Conservation (phyloP, 1,139 yeast species). For the Scheffersomyces stambukii region DNA sequence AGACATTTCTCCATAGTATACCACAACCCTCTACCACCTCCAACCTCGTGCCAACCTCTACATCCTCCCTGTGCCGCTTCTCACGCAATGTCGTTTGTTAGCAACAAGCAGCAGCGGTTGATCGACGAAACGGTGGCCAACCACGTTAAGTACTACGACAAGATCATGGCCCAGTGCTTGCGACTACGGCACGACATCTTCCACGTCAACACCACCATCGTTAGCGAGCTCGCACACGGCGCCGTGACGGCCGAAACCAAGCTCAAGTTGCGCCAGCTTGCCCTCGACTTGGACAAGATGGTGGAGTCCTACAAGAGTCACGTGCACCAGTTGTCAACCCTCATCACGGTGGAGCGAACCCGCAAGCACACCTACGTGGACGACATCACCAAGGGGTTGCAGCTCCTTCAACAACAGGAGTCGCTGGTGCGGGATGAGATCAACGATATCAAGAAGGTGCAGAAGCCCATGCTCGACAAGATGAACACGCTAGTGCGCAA, state of each 20-base stretch:
- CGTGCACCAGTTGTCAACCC: constrained; percentile 18
- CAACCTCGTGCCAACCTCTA: constrained; percentile 1
- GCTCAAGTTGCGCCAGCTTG: constrained; percentile 17
- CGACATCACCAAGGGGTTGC: constrained; percentile 11
- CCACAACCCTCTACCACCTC: no score
- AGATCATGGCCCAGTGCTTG: constrained; percentile 28
- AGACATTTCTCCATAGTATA: no score
- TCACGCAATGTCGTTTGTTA: constrained; percentile 6
- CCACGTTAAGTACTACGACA: constrained; percentile 33
- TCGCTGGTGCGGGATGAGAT: constrained; percentile 20
- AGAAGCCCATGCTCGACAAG: constrained; percentile 35
- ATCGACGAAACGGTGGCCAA: constrained; percentile 30
- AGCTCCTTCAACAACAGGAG: constrained; percentile 15
- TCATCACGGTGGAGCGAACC: constrained; percentile 15
- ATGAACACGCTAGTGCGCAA: constrained; percentile 24
- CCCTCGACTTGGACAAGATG: constrained; percentile 24
- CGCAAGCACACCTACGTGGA: constrained; percentile 17
- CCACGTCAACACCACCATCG: constrained; percentile 14
- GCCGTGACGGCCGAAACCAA: constrained; percentile 1
- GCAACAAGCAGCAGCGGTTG: constrained; percentile 13
- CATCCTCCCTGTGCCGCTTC: not conserved
- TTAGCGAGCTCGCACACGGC: not conserved
- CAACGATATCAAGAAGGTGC: constrained; percentile 24
- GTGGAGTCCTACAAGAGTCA: constrained; percentile 24
- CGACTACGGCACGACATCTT: constrained; percentile 32